Conservation (phyloP, 2,329 filamentous ascomycete species). For the Calonectria crousiana region DNA sequence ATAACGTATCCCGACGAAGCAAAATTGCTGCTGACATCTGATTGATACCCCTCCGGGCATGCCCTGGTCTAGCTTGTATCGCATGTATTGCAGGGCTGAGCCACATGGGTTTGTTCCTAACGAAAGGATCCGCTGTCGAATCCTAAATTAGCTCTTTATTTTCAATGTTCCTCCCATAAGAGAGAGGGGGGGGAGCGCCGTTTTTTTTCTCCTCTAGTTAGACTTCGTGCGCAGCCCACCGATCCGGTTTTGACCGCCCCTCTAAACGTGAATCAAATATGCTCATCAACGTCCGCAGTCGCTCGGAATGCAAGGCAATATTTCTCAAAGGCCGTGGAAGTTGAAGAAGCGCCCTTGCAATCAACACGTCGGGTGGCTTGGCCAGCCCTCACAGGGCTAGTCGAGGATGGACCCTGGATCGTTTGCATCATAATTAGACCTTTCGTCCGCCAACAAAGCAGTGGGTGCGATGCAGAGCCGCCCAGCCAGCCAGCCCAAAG, state of each 20-base stretch:
- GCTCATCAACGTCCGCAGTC: background rate
- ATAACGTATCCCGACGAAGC: background rate
- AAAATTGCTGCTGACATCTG: slow-evolving; percentile 11
- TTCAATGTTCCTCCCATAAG: slow-evolving; percentile 11
- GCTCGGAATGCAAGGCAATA: background rate
- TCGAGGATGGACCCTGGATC: background rate
- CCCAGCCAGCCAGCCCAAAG: slow-evolving; percentile 8
- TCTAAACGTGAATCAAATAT: slow-evolving; percentile 17
- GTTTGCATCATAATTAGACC: slow-evolving; percentile 4
- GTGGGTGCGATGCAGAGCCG: slow-evolving; percentile 8
- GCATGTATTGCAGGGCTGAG: slow-evolving; percentile 40
- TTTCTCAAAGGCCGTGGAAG: background rate
- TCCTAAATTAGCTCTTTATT: slow-evolving; percentile 39
- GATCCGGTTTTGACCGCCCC: slow-evolving; percentile 35
- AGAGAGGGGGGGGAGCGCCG: slow-evolving; percentile 24
- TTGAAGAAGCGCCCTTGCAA: background rate
- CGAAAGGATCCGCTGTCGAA: slow-evolving; percentile 16
- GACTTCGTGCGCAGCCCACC: slow-evolving; percentile 34
- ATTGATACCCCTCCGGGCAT: background rate
- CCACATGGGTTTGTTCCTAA: slow-evolving; percentile 24
- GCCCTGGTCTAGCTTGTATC: slow-evolving; percentile 4
- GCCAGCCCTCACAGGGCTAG: background rate
- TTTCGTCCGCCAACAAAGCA: background rate
- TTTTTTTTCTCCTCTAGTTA: background rate
- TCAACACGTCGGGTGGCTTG: background rate